Base-by-base conservation (phyloP, 768 basidiomycete genomes). In the Lactarius trivialis region DNA sequence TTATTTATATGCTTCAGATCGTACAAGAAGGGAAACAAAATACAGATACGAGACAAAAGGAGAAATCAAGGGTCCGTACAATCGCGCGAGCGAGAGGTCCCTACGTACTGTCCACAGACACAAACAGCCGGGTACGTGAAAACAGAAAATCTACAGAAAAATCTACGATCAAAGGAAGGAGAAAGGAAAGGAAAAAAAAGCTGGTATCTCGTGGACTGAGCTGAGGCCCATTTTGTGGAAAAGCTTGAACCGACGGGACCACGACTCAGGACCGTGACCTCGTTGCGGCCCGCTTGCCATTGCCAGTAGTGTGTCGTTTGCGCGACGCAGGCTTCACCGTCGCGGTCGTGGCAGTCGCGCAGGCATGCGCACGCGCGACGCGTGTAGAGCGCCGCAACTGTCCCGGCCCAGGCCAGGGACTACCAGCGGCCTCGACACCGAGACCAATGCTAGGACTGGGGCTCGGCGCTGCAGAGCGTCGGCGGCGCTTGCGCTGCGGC, bases 371-470 rank as follows among this genome's bases (percentile, higher is more conserved):
- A 21, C 61, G 61, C 21, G 52, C 19, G 5, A 58, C 28, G 34
- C 61, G 56, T 26, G 34, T 26, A 58, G 61, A 63, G 36, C 61
- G 61, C n/a, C 61, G 45, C 37, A 59, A 8, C 7, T 26, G 15
- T 19, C 30, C 37, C n/a, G 51, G 58, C 14, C 7, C 11, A 32
- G 37, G 37, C 50, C 26, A 14, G 30, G 12, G 49, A 12, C 26
- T 21, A 4, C n/a, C 37, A 49, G 2, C 12, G 12, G 7, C 45
- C 17, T 32, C 48, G 26, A 4, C 36, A 2, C 3, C n/a, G 17
- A 34, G 45, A 19, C 19, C 12, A 24, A 37, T 37, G 33, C 30
- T 24, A 7, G 56, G 52, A 19, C 52, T 24, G n/a, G 56, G 32
- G 33, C 39, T 54, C 34, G 57, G 45, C 11, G 53, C 54, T 1